phyloP scores from a whole-genome alignment of 306 rosid species.

The Canavalia ensiformis region DNA sequence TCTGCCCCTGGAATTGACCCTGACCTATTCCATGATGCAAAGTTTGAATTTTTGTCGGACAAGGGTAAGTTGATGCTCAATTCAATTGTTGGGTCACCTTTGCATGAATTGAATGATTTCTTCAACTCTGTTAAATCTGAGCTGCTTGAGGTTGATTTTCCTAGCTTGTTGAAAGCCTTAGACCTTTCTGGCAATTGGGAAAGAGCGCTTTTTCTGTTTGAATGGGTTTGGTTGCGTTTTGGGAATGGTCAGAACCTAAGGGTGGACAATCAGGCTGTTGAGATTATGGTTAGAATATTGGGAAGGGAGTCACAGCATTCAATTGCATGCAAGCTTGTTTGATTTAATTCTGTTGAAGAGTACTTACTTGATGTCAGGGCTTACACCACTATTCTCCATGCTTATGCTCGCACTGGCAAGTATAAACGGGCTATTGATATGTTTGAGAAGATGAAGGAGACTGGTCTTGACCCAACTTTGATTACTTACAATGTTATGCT shows the following conservation, averaged over 20 bases:
- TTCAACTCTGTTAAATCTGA: conserved; percentile 69
- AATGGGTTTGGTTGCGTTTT: conserved; percentile 70
- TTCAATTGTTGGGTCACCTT: conserved; percentile 69
- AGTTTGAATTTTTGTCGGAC: conserved; percentile 68
- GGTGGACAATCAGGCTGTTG: conserved; percentile 73
- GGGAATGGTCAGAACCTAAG: conserved; percentile 57
- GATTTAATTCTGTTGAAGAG: conserved; percentile 77
- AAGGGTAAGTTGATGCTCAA: conserved; percentile 71
- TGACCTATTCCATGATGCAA: conserved; percentile 37
- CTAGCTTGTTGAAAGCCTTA: conserved; percentile 76
- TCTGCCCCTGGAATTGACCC: conserved; percentile 42
- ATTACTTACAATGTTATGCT: conserved; percentile 97
- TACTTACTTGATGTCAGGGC: conserved; percentile 85
- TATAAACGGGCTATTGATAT: conserved; percentile 72
- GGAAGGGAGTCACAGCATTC: conserved; percentile 93
- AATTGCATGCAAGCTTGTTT: conserved; percentile 80
- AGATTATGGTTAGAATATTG: conserved; percentile 76
- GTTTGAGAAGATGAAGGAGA: conserved; percentile 76
- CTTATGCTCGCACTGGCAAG: conserved; percentile 81
- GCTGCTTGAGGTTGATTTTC: conserved; percentile 74
- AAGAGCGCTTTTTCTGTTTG: conserved; percentile 77
- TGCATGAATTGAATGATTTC: conserved; percentile 62
- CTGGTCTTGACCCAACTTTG: conserved; percentile 82
- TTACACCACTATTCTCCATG: conserved; percentile 79
- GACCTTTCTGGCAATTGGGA: conserved; percentile 87